Percentiles rank a stretch among this genome's conserved stretches.
Conservation (phyloP, 176 grass and related monocot genomes). For the Oryza nivara region DNA sequence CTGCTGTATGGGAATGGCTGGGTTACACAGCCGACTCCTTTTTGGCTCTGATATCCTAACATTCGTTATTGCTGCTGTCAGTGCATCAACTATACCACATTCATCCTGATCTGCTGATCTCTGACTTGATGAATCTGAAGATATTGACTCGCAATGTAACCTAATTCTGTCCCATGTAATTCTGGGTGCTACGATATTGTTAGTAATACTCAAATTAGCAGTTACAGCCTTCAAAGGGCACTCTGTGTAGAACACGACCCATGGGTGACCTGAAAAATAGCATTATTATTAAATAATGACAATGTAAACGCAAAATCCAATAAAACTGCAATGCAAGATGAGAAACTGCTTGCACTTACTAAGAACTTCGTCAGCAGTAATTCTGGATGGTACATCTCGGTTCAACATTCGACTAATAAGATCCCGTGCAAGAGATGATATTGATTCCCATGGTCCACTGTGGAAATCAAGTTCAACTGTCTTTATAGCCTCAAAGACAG, state of each 20-base stretch:
- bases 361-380: constrained; percentile 73
- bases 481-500: constrained; percentile 86
- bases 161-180: constrained; percentile 47
- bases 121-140: constrained; percentile 48
- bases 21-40: constrained; percentile 61
- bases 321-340: not conserved
- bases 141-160: constrained; percentile 44
- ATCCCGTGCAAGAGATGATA: constrained; percentile 74
- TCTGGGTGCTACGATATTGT: constrained; percentile 45
- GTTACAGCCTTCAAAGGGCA: constrained; percentile 52
- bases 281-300: constrained; percentile 1
- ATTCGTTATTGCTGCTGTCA: constrained; percentile 68
- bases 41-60: constrained; percentile 76
- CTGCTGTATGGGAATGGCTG: constrained; percentile 53
- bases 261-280: constrained; percentile 83
- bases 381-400: constrained; percentile 71
- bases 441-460: constrained; percentile 58
- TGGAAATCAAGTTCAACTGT: constrained; percentile 77
- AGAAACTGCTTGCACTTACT: constrained; percentile 46
- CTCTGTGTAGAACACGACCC: constrained; percentile 74
- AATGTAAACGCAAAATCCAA: not conserved
- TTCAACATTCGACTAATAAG: constrained; percentile 78
- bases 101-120: constrained; percentile 61
- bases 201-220: constrained; percentile 48
- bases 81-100: constrained; percentile 67